These are phyloP conservation scores for Elsinoe arachidis DNA, from an alignment of 2,329 filamentous ascomycete species.

Conservation along the genomic window DNA sequence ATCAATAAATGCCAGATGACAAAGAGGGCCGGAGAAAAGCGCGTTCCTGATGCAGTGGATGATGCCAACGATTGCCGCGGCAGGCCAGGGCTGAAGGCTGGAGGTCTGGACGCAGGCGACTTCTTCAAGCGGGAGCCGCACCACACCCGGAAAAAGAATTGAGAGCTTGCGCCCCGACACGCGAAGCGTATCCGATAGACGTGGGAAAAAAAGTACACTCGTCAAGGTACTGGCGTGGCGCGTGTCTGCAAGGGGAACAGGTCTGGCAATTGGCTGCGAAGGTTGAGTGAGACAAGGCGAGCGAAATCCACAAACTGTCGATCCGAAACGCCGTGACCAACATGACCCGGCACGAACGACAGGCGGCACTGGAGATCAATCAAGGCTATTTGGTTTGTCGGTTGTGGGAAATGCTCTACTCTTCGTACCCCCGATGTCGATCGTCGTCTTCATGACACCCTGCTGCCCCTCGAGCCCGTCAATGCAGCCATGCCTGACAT, in stretches of 20 bases:
- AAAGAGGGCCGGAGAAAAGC: constrained; percentile 11
- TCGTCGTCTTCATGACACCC: background rate
- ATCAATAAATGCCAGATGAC: constrained; percentile 11
- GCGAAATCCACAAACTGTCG: constrained; percentile 4
- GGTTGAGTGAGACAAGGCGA: constrained; percentile 10
- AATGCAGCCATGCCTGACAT: background rate
- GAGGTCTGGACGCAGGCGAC: background rate
- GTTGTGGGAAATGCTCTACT: too few relatives aligned
- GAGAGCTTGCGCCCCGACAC: background rate
- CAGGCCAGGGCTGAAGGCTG: constrained; percentile 1
- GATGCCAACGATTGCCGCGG: constrained; percentile 13
- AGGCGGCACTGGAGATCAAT: constrained; percentile 5
- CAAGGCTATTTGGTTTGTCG: background rate
- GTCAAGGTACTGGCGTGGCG: background rate
- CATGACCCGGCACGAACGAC: background rate
- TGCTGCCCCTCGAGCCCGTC: background rate
- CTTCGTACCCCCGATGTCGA: too few relatives aligned
- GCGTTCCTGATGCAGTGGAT: constrained; percentile 13
- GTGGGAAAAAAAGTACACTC: background rate
- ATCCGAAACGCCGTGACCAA: constrained; percentile 11
- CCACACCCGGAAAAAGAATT: background rate
- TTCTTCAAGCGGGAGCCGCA: background rate
- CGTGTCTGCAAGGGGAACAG: constrained; percentile 4
- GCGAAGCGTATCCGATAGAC: background rate
- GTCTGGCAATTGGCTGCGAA: constrained; percentile 5